These are phyloP conservation scores for Dendryphion nanum DNA, from an alignment of 2,329 filamentous ascomycete species.

Conservation along the genomic window DNA sequence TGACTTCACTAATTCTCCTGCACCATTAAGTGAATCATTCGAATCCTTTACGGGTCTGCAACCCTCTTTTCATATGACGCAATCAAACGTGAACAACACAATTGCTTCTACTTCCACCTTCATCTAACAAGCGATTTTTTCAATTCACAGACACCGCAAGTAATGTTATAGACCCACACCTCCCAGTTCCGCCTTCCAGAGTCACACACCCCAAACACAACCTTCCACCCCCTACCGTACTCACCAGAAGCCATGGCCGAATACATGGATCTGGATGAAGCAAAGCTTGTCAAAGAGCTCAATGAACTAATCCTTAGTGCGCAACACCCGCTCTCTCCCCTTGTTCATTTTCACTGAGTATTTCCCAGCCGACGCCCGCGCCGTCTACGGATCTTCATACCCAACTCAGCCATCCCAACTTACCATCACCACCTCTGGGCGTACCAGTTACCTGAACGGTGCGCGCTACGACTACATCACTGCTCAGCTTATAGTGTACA, in stretches of 20 bases:
- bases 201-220: too few species aligned
- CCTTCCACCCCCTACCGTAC: too few species aligned
- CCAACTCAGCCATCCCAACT: not conserved
- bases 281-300: not conserved
- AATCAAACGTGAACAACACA: too few species aligned
- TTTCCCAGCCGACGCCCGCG: not conserved
- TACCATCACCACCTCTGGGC: slow-evolving; percentile 1
- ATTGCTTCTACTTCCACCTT: too few species aligned
- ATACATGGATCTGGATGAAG: not conserved
- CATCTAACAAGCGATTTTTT: too few species aligned
- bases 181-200: too few species aligned
- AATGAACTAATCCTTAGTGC: not conserved
- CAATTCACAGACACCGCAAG: too few species aligned
- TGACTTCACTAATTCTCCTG: too few species aligned
- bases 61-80: too few species aligned
- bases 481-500: slow-evolving; percentile 2
- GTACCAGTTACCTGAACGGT: not conserved
- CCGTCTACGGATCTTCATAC: not conserved
- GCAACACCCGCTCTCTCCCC: not conserved
- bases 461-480: slow-evolving; percentile 1
- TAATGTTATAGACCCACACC: too few species aligned
- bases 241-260: not conserved
- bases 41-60: too few species aligned
- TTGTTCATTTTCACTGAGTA: not conserved
- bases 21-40: too few species aligned